These are phyloP conservation scores for Colletotrichum sp. DNA, from an alignment of 2,329 filamentous ascomycete genomes.

Conservation along the genomic window DNA sequence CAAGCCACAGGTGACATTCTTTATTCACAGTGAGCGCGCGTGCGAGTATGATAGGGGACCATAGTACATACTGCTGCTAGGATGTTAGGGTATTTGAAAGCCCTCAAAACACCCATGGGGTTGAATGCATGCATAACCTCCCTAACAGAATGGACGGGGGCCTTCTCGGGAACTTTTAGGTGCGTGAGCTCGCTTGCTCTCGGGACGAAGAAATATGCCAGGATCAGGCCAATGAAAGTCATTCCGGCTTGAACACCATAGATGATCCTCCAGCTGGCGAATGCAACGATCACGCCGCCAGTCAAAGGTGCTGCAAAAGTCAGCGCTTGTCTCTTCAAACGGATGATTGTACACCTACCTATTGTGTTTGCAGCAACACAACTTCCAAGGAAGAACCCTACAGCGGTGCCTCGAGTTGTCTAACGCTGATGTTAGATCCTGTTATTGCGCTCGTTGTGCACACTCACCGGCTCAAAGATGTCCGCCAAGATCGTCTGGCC, in stretches of 20 bases:
- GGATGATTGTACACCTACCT: not conserved
- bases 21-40: fast-evolving
- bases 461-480: conserved; percentile 21
- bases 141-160: conserved; percentile 18
- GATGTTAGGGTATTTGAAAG: conserved; percentile 71
- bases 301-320: conserved; percentile 5
- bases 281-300: conserved; percentile 73
- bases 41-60: fast-evolving
- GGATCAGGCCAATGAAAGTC: conserved; percentile 56
- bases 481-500: conserved; percentile 21
- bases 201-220: conserved; percentile 66
- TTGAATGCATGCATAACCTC: conserved; percentile 57
- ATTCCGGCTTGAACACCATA: conserved; percentile 74
- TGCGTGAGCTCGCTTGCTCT: conserved; percentile 66
- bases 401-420: conserved; percentile 20
- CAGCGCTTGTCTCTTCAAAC: not conserved
- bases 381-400: conserved; percentile 22
- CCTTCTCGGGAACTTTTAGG: conserved; percentile 59
- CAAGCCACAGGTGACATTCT: conserved; percentile 20
- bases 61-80: conserved; percentile 55
- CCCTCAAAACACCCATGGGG: conserved; percentile 66
- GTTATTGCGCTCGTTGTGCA: fast-evolving
- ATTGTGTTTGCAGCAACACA: conserved; percentile 20
- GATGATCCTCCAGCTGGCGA: conserved; percentile 70
- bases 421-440: not conserved